phyloP scores from a whole-genome alignment of 2,329 filamentous ascomycete genomes.

The Parastagonospora avenae region DNA sequence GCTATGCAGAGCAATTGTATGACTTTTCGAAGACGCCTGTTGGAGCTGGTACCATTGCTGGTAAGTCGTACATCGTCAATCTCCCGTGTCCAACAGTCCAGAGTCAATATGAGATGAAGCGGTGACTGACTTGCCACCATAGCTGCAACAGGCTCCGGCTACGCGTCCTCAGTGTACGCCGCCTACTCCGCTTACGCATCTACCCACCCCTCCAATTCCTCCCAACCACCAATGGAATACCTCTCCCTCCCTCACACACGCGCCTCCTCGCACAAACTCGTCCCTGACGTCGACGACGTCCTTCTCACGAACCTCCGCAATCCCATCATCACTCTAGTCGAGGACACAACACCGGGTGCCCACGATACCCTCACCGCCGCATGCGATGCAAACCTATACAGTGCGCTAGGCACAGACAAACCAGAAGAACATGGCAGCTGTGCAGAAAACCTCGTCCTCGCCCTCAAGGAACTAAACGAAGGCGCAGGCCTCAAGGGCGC shows the following conservation, averaged over 20 bases:
- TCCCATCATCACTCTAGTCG: conserved; percentile 53
- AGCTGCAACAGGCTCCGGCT: conserved; percentile 55
- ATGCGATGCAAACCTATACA: conserved; percentile 53
- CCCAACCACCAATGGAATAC: conserved; percentile 52
- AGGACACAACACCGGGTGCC: conserved; percentile 51
- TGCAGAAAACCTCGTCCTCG: conserved; percentile 56
- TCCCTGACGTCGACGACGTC: conserved; percentile 49
- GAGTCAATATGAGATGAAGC: neutral
- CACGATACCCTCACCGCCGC: conserved; percentile 56
- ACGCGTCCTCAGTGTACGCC: conserved; percentile 54
- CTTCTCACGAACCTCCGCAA: conserved; percentile 54
- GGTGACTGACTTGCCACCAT: neutral
- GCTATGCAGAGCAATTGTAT: conserved; percentile 56
- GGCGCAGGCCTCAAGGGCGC: conserved; percentile 53
- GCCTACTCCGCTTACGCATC: conserved; percentile 55
- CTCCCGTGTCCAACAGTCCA: neutral
- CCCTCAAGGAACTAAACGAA: conserved; percentile 55
- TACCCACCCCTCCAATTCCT: conserved; percentile 34
- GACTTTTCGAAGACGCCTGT: conserved; percentile 59
- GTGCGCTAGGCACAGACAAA: conserved; percentile 49
- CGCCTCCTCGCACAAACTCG: conserved; percentile 48
- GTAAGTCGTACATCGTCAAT: conserved; percentile 25
- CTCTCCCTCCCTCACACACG: conserved; percentile 54
- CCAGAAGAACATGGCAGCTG: conserved; percentile 55
- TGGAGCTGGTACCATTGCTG: conserved; percentile 52